phyloP scores from a whole-genome alignment of 345 rosid genomes.

The Euphorbia peplus region DNA sequence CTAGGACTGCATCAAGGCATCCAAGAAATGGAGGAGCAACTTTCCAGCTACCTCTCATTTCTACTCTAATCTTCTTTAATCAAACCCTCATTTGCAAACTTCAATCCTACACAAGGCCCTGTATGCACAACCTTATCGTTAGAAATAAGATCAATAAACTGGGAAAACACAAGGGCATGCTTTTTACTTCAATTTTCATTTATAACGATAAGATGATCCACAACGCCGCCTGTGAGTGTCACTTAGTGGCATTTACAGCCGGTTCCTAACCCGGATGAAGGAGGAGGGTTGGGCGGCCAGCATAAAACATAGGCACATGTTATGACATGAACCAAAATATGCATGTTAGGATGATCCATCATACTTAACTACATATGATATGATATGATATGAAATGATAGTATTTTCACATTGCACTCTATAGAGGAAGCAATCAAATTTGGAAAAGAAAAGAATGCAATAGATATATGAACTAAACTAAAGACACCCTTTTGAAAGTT shows the following conservation, averaged over 20 bases:
- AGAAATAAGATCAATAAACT: not conserved
- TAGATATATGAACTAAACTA: constrained; percentile 5
- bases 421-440: not conserved
- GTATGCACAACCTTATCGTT: not conserved
- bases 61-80: constrained; percentile 42
- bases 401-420: constrained; percentile 5
- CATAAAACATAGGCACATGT: no score
- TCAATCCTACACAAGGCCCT: constrained; percentile 16
- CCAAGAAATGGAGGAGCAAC: constrained; percentile 39
- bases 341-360: constrained; percentile 5
- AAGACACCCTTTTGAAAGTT: constrained; percentile 13
- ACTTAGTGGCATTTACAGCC: no score
- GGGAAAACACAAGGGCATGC: not conserved
- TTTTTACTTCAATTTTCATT: not conserved
- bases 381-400: no score
- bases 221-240: no score
- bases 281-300: no score
- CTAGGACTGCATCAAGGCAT: constrained; percentile 34
- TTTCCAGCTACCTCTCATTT: constrained; percentile 39
- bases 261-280: no score
- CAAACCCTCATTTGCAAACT: constrained; percentile 42
- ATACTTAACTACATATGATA: not conserved
- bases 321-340: no score
- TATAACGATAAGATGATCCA: no score
- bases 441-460: not conserved